Evolutionary conservation across 352 stramenopile species (phyloP), one percentile per base, ranked within the genome.

Genomic region (Phytophthora pistaciae): DNA sequence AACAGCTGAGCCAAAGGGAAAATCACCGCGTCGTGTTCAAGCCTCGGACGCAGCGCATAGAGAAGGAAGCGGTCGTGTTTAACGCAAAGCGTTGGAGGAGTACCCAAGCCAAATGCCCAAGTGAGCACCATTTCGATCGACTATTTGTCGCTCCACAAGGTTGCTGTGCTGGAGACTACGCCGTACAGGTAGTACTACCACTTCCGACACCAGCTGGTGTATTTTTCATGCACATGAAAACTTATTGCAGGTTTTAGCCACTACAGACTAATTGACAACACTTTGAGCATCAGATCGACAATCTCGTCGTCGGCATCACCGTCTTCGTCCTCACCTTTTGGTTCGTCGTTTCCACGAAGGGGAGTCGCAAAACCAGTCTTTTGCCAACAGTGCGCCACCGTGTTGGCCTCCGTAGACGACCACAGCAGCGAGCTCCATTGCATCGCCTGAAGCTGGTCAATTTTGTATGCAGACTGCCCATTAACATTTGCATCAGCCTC

Each of bases 381-480:
- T 29, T 59, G 53, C n/a, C 53, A 29, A n/a, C 53, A 59, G 53
- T 59, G 53, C 6, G 27, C 29, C 3, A 59, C n/a, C 16, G 53
- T 48, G 0, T n/a, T 13, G 16, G 29, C 53, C 14, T 9, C 5
- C 6, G 18, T 59, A 31, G 18, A n/a, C 16, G 9, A 38, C 53
- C 27, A 57, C 27, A 57, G 3, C 5, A 25, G 23, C 52, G 7
- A 25, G 52, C 27, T 57, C 27, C 27, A 27, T 38, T 57, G 23
- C 27, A 57, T 44, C 16, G 52, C 27, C 11, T 44, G 27, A 18
- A 57, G 27, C 27, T 57, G 27, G 27, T 44, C 25, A 5, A 57
- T 57, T 25, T 57, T 57, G 27, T 44, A 57, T 7, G 20, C 25
- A 7, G 25, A 57, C 5, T 18, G 27, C 3, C 52, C 52, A 16